Evolutionary conservation across 495 filamentous ascomycete genomes (phyloP).

Genomic region (Evernia prunastri): DNA sequence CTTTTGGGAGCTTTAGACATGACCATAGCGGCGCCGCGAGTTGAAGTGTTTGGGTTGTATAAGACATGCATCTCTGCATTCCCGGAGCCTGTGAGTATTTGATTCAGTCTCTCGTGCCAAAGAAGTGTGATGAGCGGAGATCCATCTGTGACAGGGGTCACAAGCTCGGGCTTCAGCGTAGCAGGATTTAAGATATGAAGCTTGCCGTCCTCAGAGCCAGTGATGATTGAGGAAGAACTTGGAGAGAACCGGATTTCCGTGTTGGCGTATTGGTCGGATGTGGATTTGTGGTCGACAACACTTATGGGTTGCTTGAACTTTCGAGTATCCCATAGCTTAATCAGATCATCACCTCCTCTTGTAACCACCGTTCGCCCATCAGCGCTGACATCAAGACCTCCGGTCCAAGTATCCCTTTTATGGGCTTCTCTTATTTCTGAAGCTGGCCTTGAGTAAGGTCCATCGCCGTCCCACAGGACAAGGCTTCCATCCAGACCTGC

Average conservation of each 20-base stretch:
- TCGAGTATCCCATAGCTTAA: conserved; percentile 90
- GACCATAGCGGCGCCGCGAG: conserved; percentile 73
- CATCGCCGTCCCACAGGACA: conserved; percentile 86
- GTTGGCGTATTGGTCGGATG: conserved; percentile 72
- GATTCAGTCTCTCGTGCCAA: conserved; percentile 93
- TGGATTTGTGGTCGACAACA: conserved; percentile 71
- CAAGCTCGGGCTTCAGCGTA: conserved; percentile 73
- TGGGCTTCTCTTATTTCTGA: conserved; percentile 85
- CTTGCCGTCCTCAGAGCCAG: conserved; percentile 78
- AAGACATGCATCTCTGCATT: conserved; percentile 84
- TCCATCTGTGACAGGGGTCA: conserved; percentile 78
- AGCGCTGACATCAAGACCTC: conserved; percentile 82
- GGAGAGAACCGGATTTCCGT: conserved; percentile 87
- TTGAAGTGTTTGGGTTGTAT: conserved; percentile 78
- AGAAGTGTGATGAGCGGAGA: conserved; percentile 74
- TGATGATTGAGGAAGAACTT: conserved; percentile 71
- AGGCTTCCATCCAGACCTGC: conserved; percentile 85
- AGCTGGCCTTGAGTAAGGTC: conserved; percentile 77
- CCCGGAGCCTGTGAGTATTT: conserved; percentile 89
- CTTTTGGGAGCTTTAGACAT: conserved; percentile 92
- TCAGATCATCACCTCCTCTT: conserved; percentile 80
- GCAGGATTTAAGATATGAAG: conserved; percentile 91
- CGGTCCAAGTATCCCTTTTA: conserved; percentile 78
- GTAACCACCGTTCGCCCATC: conserved; percentile 88
- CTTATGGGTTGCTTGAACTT: conserved; percentile 89